These are phyloP conservation scores for Talaromyces sp. DNA, from an alignment of 2,329 filamentous ascomycete genomes.

Conservation along the genomic window DNA sequence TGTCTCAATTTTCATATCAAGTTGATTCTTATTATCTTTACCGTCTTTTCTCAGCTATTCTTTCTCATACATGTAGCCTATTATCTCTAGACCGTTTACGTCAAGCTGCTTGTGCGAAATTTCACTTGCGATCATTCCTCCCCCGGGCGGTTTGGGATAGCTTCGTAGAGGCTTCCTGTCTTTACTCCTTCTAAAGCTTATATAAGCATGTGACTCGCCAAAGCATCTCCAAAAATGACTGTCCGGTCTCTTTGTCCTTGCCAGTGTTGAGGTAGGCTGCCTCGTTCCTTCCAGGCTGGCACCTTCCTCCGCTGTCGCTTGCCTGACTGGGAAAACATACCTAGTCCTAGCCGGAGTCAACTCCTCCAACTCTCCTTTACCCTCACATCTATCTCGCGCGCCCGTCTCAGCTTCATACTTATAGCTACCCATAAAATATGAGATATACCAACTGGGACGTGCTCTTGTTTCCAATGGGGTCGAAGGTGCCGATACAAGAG, in stretches of 20 bases:
- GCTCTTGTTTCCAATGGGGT: constrained; percentile 69
- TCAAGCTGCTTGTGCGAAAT: constrained; percentile 17
- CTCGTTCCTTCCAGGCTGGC: too few species aligned
- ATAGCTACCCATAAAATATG: constrained; percentile 52
- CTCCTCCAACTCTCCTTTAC: too few species aligned
- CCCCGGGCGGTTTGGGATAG: constrained; percentile 7
- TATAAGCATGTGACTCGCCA: neutral
- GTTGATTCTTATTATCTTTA: constrained; percentile 6
- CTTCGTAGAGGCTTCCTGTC: neutral
- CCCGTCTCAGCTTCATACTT: too few species aligned
- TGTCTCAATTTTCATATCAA: constrained; percentile 12
- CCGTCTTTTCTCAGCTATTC: constrained; percentile 18
- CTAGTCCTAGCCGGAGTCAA: too few species aligned
- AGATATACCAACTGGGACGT: constrained; percentile 85
- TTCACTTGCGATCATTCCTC: constrained; percentile 1
- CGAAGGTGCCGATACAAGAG: constrained; percentile 71
- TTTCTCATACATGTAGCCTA: constrained; percentile 20
- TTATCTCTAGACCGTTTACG: constrained; percentile 8
- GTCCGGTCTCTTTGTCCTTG: neutral
- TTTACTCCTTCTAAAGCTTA: neutral
- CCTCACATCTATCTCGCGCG: too few species aligned
- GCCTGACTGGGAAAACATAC: too few species aligned
- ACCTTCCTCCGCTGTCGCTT: too few species aligned
- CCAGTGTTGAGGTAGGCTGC: neutral
- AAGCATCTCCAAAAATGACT: neutral